Evolutionary conservation across 495 filamentous ascomycete genomes (phyloP).

Genomic region (Aspergillus taichungensis): DNA sequence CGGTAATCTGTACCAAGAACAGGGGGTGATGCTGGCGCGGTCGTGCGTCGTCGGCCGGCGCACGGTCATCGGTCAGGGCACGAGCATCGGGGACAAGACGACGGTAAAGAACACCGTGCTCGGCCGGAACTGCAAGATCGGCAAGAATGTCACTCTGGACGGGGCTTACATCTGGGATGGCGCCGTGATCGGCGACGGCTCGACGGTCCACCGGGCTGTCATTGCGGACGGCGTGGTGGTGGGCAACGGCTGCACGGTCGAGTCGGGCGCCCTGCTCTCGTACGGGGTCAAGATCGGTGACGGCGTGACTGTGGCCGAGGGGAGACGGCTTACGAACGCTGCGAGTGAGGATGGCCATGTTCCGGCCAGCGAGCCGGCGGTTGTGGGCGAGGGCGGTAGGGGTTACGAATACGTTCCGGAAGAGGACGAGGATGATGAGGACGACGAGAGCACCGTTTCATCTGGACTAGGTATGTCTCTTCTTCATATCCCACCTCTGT

Average conservation of each 20-base stretch:
- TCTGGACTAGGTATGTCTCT: constrained; percentile 42
- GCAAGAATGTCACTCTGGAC: constrained; percentile 68
- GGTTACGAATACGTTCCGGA: constrained; percentile 42
- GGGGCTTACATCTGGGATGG: constrained; percentile 89
- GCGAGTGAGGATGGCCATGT: constrained; percentile 37
- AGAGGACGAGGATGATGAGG: constrained; percentile 44
- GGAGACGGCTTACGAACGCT: constrained; percentile 47
- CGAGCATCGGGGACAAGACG: constrained; percentile 64
- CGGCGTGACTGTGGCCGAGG: constrained; percentile 41
- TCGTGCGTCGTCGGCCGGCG: constrained; percentile 56
- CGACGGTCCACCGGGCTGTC: constrained; percentile 62
- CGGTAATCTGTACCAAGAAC: constrained; percentile 60
- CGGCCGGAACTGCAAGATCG: constrained; percentile 76
- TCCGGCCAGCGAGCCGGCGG: constrained; percentile 40
- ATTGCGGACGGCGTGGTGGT: constrained; percentile 62
- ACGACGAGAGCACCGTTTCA: constrained; percentile 35
- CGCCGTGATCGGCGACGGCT: constrained; percentile 62
- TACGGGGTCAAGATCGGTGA: constrained; percentile 66
- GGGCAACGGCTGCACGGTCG: constrained; percentile 59
- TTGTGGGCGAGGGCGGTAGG: constrained; percentile 37
- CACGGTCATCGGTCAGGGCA: constrained; percentile 67
- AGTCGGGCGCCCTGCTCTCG: constrained; percentile 68
- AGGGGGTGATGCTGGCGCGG: constrained; percentile 61
- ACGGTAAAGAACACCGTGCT: constrained; percentile 64
- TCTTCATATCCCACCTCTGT: constrained; percentile 24